Evolutionary conservation across 2,329 filamentous ascomycete species (phyloP).

Genomic region (Botryotinia narcissicola): DNA sequence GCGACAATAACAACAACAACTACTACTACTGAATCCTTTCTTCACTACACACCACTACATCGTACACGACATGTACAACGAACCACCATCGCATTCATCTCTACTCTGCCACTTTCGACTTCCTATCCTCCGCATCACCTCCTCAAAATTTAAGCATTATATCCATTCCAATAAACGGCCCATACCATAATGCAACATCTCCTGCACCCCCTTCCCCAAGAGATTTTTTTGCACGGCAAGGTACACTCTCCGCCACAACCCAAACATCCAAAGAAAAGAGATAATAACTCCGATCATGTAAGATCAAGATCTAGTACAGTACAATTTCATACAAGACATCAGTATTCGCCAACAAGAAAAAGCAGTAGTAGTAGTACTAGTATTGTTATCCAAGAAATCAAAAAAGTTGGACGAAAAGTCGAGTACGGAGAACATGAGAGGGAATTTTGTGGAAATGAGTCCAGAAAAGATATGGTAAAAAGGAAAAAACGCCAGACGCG

Average conservation of each 20-base stretch:
- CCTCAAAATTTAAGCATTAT: constrained; percentile 18
- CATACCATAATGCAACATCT: constrained; percentile 10
- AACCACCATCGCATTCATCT: not conserved
- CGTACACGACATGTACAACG: not conserved
- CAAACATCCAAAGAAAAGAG: constrained; percentile 16
- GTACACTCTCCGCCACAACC: not conserved
- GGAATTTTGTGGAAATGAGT: not conserved
- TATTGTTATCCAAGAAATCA: constrained; percentile 5
- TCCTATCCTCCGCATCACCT: not conserved
- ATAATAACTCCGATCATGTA: constrained; percentile 12
- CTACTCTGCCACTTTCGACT: not conserved
- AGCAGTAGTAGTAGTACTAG: not conserved
- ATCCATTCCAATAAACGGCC: not conserved
- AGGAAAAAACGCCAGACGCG: constrained; percentile 8
- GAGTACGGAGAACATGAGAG: constrained; percentile 7
- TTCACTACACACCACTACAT: not conserved
- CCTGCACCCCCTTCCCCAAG: not conserved
- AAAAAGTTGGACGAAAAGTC: not conserved
- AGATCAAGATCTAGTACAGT: constrained; percentile 15
- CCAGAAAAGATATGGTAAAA: not conserved
- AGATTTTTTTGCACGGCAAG: not conserved
- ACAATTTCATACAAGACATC: constrained; percentile 14
- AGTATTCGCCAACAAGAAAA: constrained; percentile 3
- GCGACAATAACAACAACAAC: not conserved
- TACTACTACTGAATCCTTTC: not conserved